These are phyloP conservation scores for Bremia lactucae DNA, from an alignment of 352 stramenopile genomes.

Conservation along the genomic window DNA sequence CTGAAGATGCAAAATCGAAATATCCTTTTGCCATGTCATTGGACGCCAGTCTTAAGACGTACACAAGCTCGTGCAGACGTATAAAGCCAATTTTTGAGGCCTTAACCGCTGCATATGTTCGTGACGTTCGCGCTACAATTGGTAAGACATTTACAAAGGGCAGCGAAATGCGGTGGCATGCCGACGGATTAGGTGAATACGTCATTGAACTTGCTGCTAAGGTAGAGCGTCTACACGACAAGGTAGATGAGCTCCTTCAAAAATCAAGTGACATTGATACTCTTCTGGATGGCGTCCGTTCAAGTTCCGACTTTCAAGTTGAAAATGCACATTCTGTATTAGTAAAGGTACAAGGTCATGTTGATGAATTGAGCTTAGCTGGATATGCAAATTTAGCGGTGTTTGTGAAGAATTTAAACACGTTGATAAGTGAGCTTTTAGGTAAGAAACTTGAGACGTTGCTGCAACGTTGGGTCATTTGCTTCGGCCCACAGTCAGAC, in stretches of 20 bases:
- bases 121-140: constrained; percentile 73
- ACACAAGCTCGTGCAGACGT: constrained; percentile 67
- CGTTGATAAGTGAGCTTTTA: constrained; percentile 78
- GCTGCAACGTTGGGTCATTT: constrained; percentile 60
- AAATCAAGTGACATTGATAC: constrained; percentile 90
- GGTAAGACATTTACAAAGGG: constrained; percentile 85
- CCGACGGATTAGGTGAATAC: constrained; percentile 80
- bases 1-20: constrained; percentile 93
- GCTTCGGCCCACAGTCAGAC: constrained; percentile 49
- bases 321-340: constrained; percentile 50
- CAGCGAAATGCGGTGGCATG: constrained; percentile 85
- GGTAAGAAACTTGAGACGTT: constrained; percentile 56
- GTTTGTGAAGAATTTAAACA: constrained; percentile 89
- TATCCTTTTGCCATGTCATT: constrained; percentile 97
- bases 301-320: constrained; percentile 41
- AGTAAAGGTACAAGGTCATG: constrained; percentile 82
- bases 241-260: constrained; percentile 92
- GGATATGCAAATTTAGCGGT: constrained; percentile 89
- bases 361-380: constrained; percentile 92
- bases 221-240: constrained; percentile 95
- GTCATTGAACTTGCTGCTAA: constrained; percentile 85
- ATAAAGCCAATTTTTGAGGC: constrained; percentile 81
- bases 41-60: constrained; percentile 93
- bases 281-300: constrained; percentile 72
- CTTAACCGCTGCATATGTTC: constrained; percentile 60